A percentile compares a stretch with the other conserved stretches of the same genome.
phyloP scores from a whole-genome alignment of 345 rosid genomes.

The Mangifera indica region DNA sequence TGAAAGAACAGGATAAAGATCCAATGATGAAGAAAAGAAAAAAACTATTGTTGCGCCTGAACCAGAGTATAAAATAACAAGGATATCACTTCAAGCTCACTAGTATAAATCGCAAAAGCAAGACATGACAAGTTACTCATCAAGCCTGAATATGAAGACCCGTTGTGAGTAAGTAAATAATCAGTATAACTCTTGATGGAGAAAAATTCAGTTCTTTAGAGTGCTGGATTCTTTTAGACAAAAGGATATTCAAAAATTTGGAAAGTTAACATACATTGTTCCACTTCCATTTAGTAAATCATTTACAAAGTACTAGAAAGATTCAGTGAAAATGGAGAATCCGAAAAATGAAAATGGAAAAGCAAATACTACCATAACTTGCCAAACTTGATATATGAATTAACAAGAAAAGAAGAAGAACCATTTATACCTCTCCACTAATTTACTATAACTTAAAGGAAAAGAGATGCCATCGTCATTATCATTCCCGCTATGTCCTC shows the following conservation, averaged over 20 bases:
- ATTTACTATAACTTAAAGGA: slow-evolving; percentile 63
- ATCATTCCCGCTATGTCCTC: slow-evolving; percentile 42
- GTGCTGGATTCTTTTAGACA: background rate
- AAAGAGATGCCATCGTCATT: slow-evolving; percentile 74
- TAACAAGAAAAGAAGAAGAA: background rate
- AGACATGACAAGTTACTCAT: background rate
- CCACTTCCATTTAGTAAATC: background rate
- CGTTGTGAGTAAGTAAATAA: background rate
- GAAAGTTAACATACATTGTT: background rate
- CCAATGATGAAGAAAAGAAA: slow-evolving; percentile 14
- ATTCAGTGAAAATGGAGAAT: background rate
- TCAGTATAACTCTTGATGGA: background rate
- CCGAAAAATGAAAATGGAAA: background rate
- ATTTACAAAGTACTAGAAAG: slow-evolving; percentile 1
- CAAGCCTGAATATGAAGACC: background rate
- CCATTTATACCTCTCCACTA: slow-evolving; percentile 61
- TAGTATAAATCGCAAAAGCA: background rate
- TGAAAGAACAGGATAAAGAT: background rate
- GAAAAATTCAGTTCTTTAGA: background rate
- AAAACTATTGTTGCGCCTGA: background rate
- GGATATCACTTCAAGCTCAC: slow-evolving; percentile 3
- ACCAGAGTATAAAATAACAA: slow-evolving; percentile 5
- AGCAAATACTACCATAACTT: slow-evolving; percentile 14
- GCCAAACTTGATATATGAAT: slow-evolving; percentile 2
- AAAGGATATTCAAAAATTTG: slow-evolving; percentile 7